phyloP scores from a whole-genome alignment of 2,329 filamentous ascomycete species.

The Fusarium sp. region DNA sequence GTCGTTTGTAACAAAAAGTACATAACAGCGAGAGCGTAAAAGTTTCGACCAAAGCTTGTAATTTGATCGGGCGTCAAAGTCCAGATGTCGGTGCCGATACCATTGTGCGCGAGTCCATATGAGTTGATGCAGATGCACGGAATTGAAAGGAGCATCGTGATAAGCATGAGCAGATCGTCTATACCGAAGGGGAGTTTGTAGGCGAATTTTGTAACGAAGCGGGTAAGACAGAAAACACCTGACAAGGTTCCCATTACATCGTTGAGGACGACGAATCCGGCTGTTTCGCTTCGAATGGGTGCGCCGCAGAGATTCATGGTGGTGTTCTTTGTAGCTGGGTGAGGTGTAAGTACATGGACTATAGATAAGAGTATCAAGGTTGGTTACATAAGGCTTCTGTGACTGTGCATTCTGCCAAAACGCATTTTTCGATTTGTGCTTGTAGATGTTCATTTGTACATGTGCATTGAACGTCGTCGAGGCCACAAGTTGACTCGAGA shows the following conservation, averaged over 20 bases:
- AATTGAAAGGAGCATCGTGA: conserved; percentile 44
- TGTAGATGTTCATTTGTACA: background rate
- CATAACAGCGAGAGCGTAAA: conserved; percentile 56
- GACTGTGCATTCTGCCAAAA: background rate
- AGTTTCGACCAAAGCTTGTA: conserved; percentile 55
- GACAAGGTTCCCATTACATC: conserved; percentile 49
- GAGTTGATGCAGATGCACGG: conserved; percentile 48
- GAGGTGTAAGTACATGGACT: background rate
- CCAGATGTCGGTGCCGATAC: conserved; percentile 64
- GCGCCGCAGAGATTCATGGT: conserved; percentile 45
- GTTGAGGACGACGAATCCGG: conserved; percentile 10
- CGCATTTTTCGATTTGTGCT: background rate
- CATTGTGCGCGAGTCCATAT: conserved; percentile 51
- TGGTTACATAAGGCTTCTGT: background rate
- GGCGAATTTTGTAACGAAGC: conserved; percentile 52
- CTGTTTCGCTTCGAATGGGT: conserved; percentile 47
- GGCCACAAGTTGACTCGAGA: background rate
- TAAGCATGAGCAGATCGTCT: conserved; percentile 53
- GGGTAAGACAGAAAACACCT: conserved; percentile 54
- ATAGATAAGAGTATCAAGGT: accelerated
- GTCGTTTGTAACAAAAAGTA: conserved; percentile 62
- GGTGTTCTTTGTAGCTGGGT: conserved; percentile 40
- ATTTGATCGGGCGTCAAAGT: conserved; percentile 56
- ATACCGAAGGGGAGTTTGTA: conserved; percentile 50
- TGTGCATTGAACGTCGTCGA: background rate